Percentiles rank a stretch among this genome's conserved stretches.
phyloP scores from a whole-genome alignment of 345 rosid species.

The Arabis hirsuta region DNA sequence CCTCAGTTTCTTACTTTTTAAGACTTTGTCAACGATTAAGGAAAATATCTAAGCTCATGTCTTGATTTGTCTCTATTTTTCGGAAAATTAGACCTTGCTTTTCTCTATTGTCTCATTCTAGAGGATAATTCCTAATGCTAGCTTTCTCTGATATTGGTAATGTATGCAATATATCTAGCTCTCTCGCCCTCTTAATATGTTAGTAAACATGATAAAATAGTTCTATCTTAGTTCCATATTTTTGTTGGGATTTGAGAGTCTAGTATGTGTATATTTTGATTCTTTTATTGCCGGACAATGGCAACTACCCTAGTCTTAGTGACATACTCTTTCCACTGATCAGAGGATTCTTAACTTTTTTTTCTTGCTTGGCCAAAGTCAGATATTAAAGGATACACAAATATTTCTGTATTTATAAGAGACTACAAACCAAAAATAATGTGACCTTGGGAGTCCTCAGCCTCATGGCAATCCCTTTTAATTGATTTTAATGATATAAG shows the following conservation, averaged over 20 bases:
- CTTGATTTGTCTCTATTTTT: not conserved
- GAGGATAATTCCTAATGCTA: not conserved
- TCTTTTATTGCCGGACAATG: no score
- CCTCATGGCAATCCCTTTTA: not conserved
- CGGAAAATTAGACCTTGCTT: not conserved
- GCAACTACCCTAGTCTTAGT: not conserved
- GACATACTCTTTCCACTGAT: not conserved
- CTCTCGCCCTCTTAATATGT: not conserved
- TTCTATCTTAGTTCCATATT: not conserved
- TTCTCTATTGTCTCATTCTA: not conserved
- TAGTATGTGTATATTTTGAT: no score
- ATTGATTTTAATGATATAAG: not conserved
- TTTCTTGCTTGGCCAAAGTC: not conserved
- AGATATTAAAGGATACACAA: not conserved
- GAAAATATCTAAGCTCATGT: not conserved
- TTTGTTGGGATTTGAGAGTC: not conserved
- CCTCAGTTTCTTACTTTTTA: not conserved
- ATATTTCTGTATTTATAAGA: not conserved
- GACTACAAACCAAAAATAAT: not conserved
- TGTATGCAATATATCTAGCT: not conserved
- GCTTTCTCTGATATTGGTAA: not conserved
- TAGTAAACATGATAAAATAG: not conserved
- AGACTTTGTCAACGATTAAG: no score
- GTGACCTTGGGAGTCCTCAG: not conserved
- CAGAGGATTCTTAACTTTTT: not conserved